Base-by-base conservation (phyloP, 1,139 yeast species). In the Nematodospora anomalae region DNA sequence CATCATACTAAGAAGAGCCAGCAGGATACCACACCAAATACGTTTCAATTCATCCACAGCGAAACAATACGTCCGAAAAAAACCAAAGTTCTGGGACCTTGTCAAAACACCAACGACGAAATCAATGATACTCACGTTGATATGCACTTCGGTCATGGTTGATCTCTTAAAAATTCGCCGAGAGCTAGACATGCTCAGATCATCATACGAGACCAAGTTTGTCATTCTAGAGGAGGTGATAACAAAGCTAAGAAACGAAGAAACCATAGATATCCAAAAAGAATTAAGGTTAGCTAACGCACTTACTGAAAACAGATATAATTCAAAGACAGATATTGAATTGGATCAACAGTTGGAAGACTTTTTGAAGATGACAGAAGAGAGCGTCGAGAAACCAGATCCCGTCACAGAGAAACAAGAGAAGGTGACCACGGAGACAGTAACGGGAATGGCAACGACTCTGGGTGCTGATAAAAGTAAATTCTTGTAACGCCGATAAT, bases 91-190 rank as follows among this genome's bases (percentile, higher is more conserved):
- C 20, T 42, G 48, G 32, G 58, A 55, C 16, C 38, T 58, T 4
- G 33, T 58, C 5, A 46, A 48, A 16, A 56, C 67, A 0, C 69
- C 76, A 3, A 57, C 66, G 3, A 53, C 67, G 39, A 71, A 71
- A 49, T 60, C 74, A 14, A 50, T 69, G 6, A 43, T 68, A 10
- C 58, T 67, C 25, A 64, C 71, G 3, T 45, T 69, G 22, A 46
- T 69, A 10, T 66, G 70, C 46, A 72, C 74, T 3, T 56, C 73
- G 4, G 62, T 60, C 2, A 67, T 67, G 11, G 62, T 69, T 4
- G 74, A 70, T 35, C 52, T 62, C 36, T 64, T 67, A 49, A 58
- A 60, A 28, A 57, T 54, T 33, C 51, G 71, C 18, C 62, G 59
- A 35, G 68, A 62, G 27, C 47, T 62, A 16, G 71, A 67, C 24